Conservation (phyloP, 176 grass and related monocot species). For the Oryza glaberrima region DNA sequence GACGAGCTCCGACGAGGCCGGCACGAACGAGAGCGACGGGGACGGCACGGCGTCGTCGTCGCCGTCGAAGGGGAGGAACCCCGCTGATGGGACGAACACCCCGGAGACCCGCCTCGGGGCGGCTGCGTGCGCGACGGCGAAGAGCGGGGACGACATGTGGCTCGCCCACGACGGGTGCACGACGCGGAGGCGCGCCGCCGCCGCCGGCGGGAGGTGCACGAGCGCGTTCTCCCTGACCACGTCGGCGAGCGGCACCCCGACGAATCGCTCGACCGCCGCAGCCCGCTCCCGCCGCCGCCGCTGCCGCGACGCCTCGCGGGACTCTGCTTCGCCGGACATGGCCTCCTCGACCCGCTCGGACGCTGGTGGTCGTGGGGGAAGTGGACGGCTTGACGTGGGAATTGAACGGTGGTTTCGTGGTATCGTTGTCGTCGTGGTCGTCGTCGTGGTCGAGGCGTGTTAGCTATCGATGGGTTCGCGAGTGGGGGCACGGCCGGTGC, state of each 20-base stretch:
- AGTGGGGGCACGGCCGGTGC: background rate
- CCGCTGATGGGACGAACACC: slow-evolving; percentile 7
- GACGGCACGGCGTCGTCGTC: slow-evolving; percentile 39
- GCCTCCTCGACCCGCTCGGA: background rate
- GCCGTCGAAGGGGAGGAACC: slow-evolving; percentile 39
- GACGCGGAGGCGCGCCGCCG: slow-evolving; percentile 40
- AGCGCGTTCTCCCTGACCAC: slow-evolving; percentile 51
- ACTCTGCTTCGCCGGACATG: slow-evolving; percentile 12
- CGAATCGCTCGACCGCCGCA: background rate
- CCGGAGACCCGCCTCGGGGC: slow-evolving; percentile 39
- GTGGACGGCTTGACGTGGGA: background rate
- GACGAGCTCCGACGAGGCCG: background rate
- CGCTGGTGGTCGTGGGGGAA: background rate
- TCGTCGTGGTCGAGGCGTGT: too few relatives aligned
- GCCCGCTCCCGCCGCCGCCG: slow-evolving; percentile 23
- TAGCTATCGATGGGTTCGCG: too few relatives aligned
- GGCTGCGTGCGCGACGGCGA: slow-evolving; percentile 51
- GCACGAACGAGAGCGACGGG: slow-evolving; percentile 47
- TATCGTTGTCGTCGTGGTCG: too few relatives aligned
- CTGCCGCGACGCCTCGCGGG: background rate
- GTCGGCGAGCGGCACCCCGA: slow-evolving; percentile 43
- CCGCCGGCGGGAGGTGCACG: slow-evolving; percentile 40
- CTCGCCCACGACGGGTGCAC: slow-evolving; percentile 50
- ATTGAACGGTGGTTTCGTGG: background rate
- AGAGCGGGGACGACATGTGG: slow-evolving; percentile 47